These are phyloP conservation scores for Citrus glauca DNA, from an alignment of 345 rosid genomes.

Conservation along the genomic window DNA sequence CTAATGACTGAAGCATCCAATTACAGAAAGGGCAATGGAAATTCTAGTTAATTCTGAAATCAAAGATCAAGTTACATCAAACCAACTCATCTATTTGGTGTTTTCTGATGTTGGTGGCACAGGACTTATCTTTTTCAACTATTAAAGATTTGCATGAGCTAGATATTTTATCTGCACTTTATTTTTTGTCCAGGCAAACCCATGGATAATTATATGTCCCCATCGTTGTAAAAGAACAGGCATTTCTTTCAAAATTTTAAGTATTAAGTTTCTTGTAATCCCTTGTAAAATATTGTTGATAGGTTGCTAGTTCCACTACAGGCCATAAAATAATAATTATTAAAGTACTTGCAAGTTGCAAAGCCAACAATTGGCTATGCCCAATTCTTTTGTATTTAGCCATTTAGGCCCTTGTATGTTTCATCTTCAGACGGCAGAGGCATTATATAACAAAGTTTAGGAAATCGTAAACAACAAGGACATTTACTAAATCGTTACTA, in stretches of 20 bases:
- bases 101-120: not conserved
- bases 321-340: not conserved
- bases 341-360: not conserved
- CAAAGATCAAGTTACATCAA: not conserved
- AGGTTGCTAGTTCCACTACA: not conserved
- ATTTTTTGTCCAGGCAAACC: not conserved
- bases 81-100: not conserved
- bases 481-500: not conserved
- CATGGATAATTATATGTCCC: not conserved
- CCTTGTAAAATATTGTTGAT: not conserved
- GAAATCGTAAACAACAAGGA: not conserved
- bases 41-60: not conserved
- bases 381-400: not conserved
- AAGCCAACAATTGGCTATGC: not conserved
- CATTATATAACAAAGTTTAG: not conserved
- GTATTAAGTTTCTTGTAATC: not conserved
- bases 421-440: constrained; percentile 1
- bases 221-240: not conserved
- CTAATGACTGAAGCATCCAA: not conserved
- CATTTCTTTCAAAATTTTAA: not conserved
- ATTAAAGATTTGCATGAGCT: not conserved
- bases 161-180: constrained; percentile 9
- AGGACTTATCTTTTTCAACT: not conserved
- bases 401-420: not conserved
- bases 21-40: too few species aligned